Percentiles rank a stretch among this genome's conserved stretches.
Conservation (phyloP, 2,329 filamentous ascomycete species). For the Alternaria angustiovoidea region DNA sequence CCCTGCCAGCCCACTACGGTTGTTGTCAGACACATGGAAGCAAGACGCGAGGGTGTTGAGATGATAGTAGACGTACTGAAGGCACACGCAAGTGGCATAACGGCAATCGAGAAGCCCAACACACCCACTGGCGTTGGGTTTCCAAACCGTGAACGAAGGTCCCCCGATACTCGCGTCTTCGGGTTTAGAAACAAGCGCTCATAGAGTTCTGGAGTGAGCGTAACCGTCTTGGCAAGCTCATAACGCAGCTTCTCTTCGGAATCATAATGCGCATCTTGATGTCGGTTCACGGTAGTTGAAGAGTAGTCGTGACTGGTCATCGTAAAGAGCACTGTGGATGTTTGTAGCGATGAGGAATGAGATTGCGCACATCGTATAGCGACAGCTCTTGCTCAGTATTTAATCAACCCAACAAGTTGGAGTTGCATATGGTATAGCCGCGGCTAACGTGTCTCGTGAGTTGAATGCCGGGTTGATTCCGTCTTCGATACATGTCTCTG, state of each 20-base stretch:
- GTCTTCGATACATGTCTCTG: neutral
- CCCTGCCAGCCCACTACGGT: conserved; percentile 25
- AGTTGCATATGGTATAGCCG: neutral
- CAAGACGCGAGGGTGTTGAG: neutral
- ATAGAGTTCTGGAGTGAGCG: conserved; percentile 26
- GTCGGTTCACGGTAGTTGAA: neutral
- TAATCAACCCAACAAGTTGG: neutral
- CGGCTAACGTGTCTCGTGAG: neutral
- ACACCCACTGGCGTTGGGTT: conserved; percentile 27
- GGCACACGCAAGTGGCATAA: conserved; percentile 20
- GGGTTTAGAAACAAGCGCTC: conserved; percentile 23
- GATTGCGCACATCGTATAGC: neutral
- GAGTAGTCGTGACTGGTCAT: neutral
- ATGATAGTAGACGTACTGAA: conserved; percentile 17
- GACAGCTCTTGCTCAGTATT: neutral
- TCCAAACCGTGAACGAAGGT: conserved; percentile 18
- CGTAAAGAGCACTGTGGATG: neutral
- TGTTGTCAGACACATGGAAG: conserved; percentile 1
- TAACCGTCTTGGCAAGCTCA: conserved; percentile 23
- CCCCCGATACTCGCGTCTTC: conserved; percentile 16
- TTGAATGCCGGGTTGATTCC: neutral
- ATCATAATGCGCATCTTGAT: conserved; percentile 19
- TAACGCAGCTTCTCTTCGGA: conserved; percentile 24
- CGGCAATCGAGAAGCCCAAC: conserved; percentile 22
- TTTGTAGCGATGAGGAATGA: neutral